Percentiles rank a stretch among this genome's conserved stretches.
Conservation (phyloP, 768 basidiomycete species). For the Lactarius hatsudake region DNA sequence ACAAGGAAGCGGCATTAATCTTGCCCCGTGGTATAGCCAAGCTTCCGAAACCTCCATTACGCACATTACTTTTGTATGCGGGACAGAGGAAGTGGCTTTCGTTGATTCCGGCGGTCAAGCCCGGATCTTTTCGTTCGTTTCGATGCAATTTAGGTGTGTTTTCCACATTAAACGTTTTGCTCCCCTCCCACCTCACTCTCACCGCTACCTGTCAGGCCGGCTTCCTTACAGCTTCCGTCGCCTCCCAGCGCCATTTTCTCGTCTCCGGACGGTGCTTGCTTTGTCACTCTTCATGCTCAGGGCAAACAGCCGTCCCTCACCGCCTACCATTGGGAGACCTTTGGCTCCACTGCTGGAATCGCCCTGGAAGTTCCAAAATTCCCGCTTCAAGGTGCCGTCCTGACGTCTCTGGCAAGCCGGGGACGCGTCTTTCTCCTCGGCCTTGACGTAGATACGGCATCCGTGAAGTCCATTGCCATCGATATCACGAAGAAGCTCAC, state of each 20-base stretch:
- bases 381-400: conserved; percentile 29
- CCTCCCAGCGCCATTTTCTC: conserved; percentile 41
- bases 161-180: too few relatives aligned
- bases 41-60: conserved; percentile 31
- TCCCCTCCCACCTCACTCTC: not conserved
- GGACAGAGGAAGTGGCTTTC: conserved; percentile 51
- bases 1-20: conserved; percentile 41
- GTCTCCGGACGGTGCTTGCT: conserved; percentile 55
- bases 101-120: conserved; percentile 44
- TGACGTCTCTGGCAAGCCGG: conserved; percentile 48
- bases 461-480: conserved; percentile 44
- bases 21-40: conserved; percentile 43
- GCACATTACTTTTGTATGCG: conserved; percentile 45
- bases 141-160: conserved; percentile 51
- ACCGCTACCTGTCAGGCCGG: conserved; percentile 37
- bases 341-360: conserved; percentile 52
- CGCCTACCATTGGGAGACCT: conserved; percentile 55
- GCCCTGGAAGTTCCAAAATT: conserved; percentile 35
- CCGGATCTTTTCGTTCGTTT: conserved; percentile 53
- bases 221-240: conserved; percentile 40
- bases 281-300: conserved; percentile 38
- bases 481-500: conserved; percentile 55
- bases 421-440: conserved; percentile 43
- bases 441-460: conserved; percentile 36
- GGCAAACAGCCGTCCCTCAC: conserved; percentile 29